These are phyloP conservation scores for Trametes sp. DNA, from an alignment of 1,284 basidiomycete genomes.

Conservation along the genomic window DNA sequence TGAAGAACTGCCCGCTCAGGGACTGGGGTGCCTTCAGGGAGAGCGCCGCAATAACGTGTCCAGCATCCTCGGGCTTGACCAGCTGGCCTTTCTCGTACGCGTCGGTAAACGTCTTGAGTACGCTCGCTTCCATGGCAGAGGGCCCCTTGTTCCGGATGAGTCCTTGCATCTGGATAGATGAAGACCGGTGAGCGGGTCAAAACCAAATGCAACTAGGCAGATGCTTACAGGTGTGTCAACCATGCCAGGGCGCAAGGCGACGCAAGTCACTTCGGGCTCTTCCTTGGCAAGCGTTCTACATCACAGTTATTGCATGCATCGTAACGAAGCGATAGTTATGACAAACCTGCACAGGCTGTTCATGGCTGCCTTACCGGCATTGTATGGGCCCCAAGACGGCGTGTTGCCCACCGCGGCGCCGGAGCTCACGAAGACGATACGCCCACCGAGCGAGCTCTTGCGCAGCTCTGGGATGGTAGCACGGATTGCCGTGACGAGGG, in stretches of 20 bases:
- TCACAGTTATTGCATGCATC: no score
- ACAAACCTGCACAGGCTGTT: slow-evolving; percentile 82
- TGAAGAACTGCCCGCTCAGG: slow-evolving; percentile 79
- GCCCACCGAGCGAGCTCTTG: slow-evolving; percentile 64
- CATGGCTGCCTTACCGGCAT: slow-evolving; percentile 83
- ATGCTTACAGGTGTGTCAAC: slow-evolving; percentile 74
- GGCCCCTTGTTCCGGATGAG: slow-evolving; percentile 56
- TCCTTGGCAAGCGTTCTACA: slow-evolving; percentile 82
- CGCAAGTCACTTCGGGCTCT: slow-evolving; percentile 74
- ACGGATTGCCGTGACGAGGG: slow-evolving; percentile 73
- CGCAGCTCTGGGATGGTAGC: slow-evolving; percentile 73
- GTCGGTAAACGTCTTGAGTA: slow-evolving; percentile 66
- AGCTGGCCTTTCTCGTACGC: slow-evolving; percentile 70
- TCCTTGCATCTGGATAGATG: slow-evolving; percentile 72
- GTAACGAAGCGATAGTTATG: no score
- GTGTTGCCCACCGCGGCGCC: slow-evolving; percentile 78
- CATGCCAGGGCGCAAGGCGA: slow-evolving; percentile 86
- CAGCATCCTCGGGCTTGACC: slow-evolving; percentile 73
- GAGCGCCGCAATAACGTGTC: slow-evolving; percentile 77
- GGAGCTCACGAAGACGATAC: slow-evolving; percentile 82
- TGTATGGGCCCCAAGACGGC: slow-evolving; percentile 82
- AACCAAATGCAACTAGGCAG: neutral
- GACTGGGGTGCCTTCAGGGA: slow-evolving; percentile 61
- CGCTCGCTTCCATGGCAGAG: slow-evolving; percentile 57
- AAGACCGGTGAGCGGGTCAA: neutral